These are phyloP conservation scores for Eimeria falciformis DNA, from an alignment of 169 alveolate genomes.

Conservation along the genomic window DNA sequence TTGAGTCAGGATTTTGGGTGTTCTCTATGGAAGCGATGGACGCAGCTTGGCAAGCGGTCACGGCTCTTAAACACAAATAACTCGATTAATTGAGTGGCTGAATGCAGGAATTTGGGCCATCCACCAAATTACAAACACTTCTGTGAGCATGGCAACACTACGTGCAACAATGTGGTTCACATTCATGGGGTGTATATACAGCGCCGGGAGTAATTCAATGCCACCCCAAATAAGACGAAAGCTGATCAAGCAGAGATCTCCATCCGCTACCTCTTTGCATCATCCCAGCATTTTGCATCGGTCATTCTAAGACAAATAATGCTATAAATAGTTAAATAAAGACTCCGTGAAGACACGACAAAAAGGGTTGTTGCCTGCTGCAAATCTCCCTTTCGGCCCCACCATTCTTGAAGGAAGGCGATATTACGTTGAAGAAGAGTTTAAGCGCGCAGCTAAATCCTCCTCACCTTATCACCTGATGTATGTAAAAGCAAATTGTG, in stretches of 20 bases:
- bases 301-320: not conserved
- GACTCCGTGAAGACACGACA: not conserved
- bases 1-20: not conserved
- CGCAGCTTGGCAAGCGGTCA: slow-evolving; percentile 2
- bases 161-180: slow-evolving; percentile 31
- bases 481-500: not conserved
- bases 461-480: not conserved
- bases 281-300: not conserved
- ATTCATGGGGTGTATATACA: slow-evolving; percentile 2
- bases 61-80: not conserved
- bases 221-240: slow-evolving; percentile 41
- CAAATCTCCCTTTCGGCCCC: slow-evolving; percentile 69
- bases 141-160: slow-evolving; percentile 29
- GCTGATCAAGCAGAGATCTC: slow-evolving; percentile 26
- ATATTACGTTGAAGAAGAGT: not conserved
- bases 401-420: not conserved
- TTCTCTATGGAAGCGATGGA: not conserved
- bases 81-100: not conserved
- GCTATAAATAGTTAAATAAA: not conserved
- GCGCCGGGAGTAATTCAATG: slow-evolving; percentile 34
- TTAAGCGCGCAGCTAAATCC: not conserved
- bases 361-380: slow-evolving; percentile 29
- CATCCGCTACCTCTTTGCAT: slow-evolving; percentile 19
- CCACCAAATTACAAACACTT: slow-evolving; percentile 42
- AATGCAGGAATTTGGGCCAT: not conserved